Evolutionary conservation across 768 basidiomycete genomes (phyloP).

Genomic region (Candolleomyces aberdarensis): DNA sequence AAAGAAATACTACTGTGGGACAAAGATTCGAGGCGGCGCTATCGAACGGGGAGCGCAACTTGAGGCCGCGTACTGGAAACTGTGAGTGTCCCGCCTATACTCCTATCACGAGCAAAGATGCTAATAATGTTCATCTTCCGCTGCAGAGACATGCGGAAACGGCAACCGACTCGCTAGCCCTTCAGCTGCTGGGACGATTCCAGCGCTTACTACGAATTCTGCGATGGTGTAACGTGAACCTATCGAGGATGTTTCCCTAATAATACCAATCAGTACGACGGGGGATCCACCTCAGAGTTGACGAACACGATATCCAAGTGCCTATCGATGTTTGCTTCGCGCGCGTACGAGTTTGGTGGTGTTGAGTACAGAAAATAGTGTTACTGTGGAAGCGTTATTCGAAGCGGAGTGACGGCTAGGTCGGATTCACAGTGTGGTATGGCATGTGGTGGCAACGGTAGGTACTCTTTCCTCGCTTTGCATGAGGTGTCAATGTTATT

Average conservation of each 20-base stretch:
- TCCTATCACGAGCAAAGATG: background rate
- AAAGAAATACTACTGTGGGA: slow-evolving; percentile 29
- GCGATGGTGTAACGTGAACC: slow-evolving; percentile 16
- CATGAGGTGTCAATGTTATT: no score
- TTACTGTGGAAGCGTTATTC: slow-evolving; percentile 25
- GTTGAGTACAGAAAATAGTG: slow-evolving; percentile 31
- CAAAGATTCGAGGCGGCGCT: slow-evolving; percentile 20
- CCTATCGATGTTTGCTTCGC: slow-evolving; percentile 21
- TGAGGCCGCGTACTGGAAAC: slow-evolving; percentile 30
- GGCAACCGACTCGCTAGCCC: slow-evolving; percentile 20
- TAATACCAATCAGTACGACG: background rate
- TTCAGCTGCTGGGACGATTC: slow-evolving; percentile 1
- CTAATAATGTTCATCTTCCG: no score
- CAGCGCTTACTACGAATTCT: slow-evolving; percentile 5
- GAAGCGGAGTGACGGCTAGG: slow-evolving; percentile 15
- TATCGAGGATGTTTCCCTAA: slow-evolving; percentile 20
- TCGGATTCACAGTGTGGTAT: slow-evolving; percentile 26
- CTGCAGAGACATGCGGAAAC: slow-evolving; percentile 27
- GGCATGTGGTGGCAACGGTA: slow-evolving; percentile 29
- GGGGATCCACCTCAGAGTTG: slow-evolving; percentile 5
- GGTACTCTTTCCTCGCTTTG: background rate
- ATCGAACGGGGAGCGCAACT: slow-evolving; percentile 25
- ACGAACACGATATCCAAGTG: slow-evolving; percentile 27
- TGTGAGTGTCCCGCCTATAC: slow-evolving; percentile 6
- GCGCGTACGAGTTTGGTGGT: slow-evolving; percentile 27